Conservation (phyloP, 2,329 filamentous ascomycete genomes). For the Xylariaceae sp. region DNA sequence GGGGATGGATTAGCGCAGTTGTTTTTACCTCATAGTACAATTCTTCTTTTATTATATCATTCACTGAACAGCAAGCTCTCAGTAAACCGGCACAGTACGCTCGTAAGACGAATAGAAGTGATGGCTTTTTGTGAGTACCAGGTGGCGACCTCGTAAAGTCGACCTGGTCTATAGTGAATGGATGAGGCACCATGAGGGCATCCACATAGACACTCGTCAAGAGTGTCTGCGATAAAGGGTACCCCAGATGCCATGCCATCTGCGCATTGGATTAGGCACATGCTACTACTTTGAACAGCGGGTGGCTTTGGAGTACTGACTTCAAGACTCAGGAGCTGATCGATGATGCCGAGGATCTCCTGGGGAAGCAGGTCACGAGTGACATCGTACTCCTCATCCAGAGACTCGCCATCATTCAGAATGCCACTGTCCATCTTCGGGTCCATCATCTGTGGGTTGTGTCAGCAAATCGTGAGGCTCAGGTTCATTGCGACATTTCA, state of each 20-base stretch:
- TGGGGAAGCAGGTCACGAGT: constrained; percentile 61
- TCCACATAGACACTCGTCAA: constrained; percentile 92
- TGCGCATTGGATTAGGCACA: constrained; percentile 33
- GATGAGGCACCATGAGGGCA: constrained; percentile 66
- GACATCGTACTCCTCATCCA: constrained; percentile 79
- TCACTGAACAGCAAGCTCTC: constrained; percentile 76
- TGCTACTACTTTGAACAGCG: background rate
- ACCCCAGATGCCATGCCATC: constrained; percentile 97
- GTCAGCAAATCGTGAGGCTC: background rate
- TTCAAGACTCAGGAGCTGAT: constrained; percentile 85
- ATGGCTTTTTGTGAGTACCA: constrained; percentile 33
- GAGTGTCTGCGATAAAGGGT: constrained; percentile 88
- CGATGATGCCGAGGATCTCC: constrained; percentile 88
- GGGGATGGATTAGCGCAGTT: background rate
- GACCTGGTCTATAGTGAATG: constrained; percentile 58
- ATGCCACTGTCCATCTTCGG: constrained; percentile 98
- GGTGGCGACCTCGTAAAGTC: constrained; percentile 48
- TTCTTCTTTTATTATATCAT: constrained; percentile 70
- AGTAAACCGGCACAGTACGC: constrained; percentile 82
- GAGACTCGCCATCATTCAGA: constrained; percentile 68
- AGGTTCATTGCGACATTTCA: background rate
- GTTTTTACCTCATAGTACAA: constrained; percentile 77
- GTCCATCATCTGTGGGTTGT: constrained; percentile 77
- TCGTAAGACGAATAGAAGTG: constrained; percentile 61
- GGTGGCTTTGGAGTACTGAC: constrained; percentile 39